Percentiles rank a stretch among this genome's conserved stretches.
phyloP scores from a whole-genome alignment of 73 alveolate genomes.

The Symbiodinium pilosum region DNA sequence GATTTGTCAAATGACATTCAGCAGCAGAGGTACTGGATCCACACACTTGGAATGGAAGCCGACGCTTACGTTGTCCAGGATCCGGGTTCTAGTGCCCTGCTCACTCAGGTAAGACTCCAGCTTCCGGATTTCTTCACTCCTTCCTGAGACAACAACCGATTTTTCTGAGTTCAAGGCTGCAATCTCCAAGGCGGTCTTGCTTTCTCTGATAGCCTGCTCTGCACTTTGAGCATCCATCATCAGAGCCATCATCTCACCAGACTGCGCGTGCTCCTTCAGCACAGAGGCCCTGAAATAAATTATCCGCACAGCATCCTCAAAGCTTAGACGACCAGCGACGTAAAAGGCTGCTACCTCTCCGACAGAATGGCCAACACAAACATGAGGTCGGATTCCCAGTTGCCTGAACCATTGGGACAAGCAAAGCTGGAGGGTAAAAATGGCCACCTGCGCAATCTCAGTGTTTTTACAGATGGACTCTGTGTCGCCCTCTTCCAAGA shows the following conservation, averaged over 20 bases:
- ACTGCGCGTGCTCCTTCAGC: neutral
- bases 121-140: neutral
- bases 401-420: constrained; percentile 9
- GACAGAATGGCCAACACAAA: constrained; percentile 35
- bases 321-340: constrained; percentile 18
- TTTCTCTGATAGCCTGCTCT: neutral
- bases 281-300: neutral
- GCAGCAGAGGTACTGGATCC: neutral
- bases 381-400: neutral
- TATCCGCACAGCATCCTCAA: constrained; percentile 27
- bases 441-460: neutral
- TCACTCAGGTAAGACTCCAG: neutral
- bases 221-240: neutral
- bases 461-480: neutral
- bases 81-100: neutral
- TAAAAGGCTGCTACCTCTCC: constrained; percentile 39
- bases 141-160: neutral
- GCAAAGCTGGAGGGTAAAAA: constrained; percentile 24
- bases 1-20: no score
- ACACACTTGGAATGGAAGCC: constrained; percentile 26
- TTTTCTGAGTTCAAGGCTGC: constrained; percentile 24
- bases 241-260: constrained; percentile 20
- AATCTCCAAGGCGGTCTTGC: neutral
- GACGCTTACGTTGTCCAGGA: neutral
- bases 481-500: neutral